These are phyloP conservation scores for Aphanomyces stellatus DNA, from an alignment of 352 stramenopile genomes.

Conservation along the genomic window DNA sequence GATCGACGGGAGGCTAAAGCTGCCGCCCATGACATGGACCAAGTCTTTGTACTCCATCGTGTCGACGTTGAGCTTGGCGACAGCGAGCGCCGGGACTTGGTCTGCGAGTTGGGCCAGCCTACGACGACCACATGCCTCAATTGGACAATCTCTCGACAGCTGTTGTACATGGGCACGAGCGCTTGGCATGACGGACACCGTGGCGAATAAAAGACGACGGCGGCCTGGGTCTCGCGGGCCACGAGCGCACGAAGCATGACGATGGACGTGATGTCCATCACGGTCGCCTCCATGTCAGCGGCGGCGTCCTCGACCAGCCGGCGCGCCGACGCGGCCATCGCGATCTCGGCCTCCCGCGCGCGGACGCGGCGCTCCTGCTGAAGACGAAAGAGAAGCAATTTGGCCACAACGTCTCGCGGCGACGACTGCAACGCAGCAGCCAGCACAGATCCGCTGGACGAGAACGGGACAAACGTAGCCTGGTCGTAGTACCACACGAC, in stretches of 20 bases:
- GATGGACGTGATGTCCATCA: not conserved
- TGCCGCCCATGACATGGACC: not conserved
- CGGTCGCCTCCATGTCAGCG: not conserved
- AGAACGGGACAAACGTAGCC: not conserved
- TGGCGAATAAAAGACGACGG: conserved; percentile 1
- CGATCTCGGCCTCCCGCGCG: too few species aligned
- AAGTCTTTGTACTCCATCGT: not conserved
- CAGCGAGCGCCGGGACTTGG: not conserved
- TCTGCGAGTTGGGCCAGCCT: not conserved
- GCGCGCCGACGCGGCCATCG: not conserved
- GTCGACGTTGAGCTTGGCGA: not conserved
- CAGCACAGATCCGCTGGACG: not conserved
- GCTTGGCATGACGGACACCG: conserved; percentile 9
- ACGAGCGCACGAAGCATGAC: not conserved
- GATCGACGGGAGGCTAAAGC: not conserved
- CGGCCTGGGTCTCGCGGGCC: not conserved
- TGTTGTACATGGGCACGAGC: not conserved
- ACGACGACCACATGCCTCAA: not conserved
- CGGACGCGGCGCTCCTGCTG: too few species aligned
- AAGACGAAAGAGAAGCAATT: too few species aligned
- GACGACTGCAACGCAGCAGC: not conserved
- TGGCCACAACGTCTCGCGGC: not conserved
- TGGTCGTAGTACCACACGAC: not conserved
- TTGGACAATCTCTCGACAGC: too few species aligned
- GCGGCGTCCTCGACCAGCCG: not conserved